Evolutionary conservation across 306 rosid species (phyloP), one percentile per base, ranked within the genome.

Genomic region (Vicia villosa): DNA sequence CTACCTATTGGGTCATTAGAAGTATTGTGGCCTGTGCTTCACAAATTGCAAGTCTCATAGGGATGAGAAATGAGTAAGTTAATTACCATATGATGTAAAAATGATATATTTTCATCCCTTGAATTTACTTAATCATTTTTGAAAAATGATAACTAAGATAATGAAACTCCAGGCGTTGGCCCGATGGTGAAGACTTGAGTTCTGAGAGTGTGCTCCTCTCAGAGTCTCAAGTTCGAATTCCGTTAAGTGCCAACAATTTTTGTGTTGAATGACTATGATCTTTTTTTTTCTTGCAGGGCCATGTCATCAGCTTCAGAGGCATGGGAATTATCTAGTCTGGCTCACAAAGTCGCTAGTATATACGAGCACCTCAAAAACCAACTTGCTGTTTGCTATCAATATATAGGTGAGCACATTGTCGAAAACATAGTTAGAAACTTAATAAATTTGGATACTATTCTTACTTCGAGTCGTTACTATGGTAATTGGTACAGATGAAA

Each of bases 301-400:
- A 30, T 75, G 38, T 65, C 88, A 57, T 73, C 91, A 38, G 72
- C 91, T 69, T 19, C 90, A 1, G 97, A 90, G 72, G 75, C 83
- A 17, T 93, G 92, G 96, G 97, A 93, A 73, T 38, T 88, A 30
- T 79, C 96, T 17, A 84, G 90, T 80, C 67, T 86, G 83, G 87
- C 94, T 74, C 90, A 93, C 67, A 93, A 90, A 86, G 80, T 88
- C 56, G 74, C 5, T 40, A 85, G 78, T 37, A 88, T 93, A 46
- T 37, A 66, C 24, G 91, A 84, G 52, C 94, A 84, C 75, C 98
- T 93, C 65, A 74, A 15, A 69, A 77, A 3, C 24, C 94, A 93
- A 79, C 77, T 87, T 36, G 62, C 46, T 15, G 51, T 69, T 70
- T 93, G 97, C 78, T 69, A 82, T 36, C 76, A 61, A 67, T 37